phyloP scores from a whole-genome alignment of 805 yeast species.

The Spathaspora boniae region DNA sequence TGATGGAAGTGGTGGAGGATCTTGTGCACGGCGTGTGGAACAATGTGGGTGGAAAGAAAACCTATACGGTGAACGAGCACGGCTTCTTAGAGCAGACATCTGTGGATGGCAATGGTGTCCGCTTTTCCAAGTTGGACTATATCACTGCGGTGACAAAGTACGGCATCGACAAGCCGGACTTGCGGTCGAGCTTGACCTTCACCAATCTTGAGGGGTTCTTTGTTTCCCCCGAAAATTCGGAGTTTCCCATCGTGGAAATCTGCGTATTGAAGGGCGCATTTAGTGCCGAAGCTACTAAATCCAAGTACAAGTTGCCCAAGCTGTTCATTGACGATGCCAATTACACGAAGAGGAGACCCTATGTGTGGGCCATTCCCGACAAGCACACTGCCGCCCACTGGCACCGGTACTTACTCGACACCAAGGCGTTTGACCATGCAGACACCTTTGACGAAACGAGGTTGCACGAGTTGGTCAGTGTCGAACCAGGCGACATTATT shows the following conservation, averaged over 20 bases:
- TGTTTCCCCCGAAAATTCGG: conserved; percentile 23
- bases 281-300: conserved; percentile 14
- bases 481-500: conserved; percentile 67
- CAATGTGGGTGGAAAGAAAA: conserved; percentile 35
- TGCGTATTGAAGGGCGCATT: conserved; percentile 57
- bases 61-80: conserved; percentile 32
- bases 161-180: conserved; percentile 95
- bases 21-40: conserved; percentile 57
- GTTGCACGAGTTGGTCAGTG: conserved; percentile 26
- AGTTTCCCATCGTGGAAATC: conserved; percentile 72
- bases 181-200: conserved; percentile 60
- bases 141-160: conserved; percentile 63
- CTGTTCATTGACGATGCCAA: conserved; percentile 36
- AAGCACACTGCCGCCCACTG: conserved; percentile 40
- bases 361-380: conserved; percentile 46
- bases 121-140: conserved; percentile 51
- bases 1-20: conserved; percentile 59
- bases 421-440: conserved; percentile 17
- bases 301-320: conserved; percentile 31
- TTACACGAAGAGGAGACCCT: conserved; percentile 59
- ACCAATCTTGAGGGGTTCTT: conserved; percentile 43
- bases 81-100: conserved; percentile 25
- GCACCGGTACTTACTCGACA: conserved; percentile 38
- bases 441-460: conserved; percentile 13
- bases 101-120: conserved; percentile 13